Conservation (phyloP, 768 basidiomycete genomes). For the Wakefieldia striispora region DNA sequence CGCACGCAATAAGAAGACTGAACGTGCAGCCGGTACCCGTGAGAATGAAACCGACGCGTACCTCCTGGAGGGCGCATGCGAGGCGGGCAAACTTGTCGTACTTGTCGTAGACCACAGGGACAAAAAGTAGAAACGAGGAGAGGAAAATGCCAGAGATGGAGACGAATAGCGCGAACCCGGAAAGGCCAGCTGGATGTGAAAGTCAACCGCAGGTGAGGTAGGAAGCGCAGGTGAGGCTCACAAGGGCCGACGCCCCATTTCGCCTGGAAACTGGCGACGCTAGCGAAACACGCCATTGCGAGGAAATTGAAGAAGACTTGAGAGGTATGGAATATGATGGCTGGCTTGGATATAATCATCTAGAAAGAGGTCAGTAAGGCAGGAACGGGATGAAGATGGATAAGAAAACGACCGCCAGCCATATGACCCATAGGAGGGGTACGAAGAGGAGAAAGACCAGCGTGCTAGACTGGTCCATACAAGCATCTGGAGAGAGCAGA, state of each 20-base stretch:
- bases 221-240: constrained; percentile 40
- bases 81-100: constrained; percentile 77
- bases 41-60: constrained; percentile 82
- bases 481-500: constrained; percentile 30
- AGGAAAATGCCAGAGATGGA: constrained; percentile 71
- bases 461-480: constrained; percentile 42
- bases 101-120: constrained; percentile 82
- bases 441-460: constrained; percentile 65
- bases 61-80: constrained; percentile 77
- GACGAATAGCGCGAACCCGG: constrained; percentile 83
- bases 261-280: constrained; percentile 85
- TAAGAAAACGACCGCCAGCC: constrained; percentile 60
- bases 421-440: constrained; percentile 61
- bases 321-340: constrained; percentile 70
- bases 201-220: constrained; percentile 12
- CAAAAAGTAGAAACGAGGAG: constrained; percentile 67
- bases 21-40: constrained; percentile 64
- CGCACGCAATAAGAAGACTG: constrained; percentile 76
- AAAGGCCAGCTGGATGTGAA: constrained; percentile 66
- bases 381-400: constrained; percentile 3
- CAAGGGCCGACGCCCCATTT: constrained; percentile 84
- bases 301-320: constrained; percentile 94
- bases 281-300: constrained; percentile 87
- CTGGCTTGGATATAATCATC: constrained; percentile 88
- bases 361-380: constrained; percentile 30